Evolutionary conservation across 495 filamentous ascomycete species (phyloP).

Genomic region (Talaromyces wortmannii): DNA sequence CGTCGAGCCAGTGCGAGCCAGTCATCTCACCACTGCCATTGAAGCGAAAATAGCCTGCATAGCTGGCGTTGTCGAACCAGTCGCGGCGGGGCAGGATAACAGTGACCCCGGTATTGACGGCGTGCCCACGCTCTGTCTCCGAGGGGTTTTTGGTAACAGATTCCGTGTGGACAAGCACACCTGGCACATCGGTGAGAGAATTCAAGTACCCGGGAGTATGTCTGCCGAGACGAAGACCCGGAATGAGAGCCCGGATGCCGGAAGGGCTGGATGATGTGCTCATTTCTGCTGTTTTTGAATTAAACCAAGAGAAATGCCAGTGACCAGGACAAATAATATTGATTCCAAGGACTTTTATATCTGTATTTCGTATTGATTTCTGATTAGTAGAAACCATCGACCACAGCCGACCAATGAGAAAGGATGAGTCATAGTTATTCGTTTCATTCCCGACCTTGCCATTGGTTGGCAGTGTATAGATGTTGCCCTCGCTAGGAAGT

Average conservation of each 20-base stretch:
- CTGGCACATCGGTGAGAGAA: constrained; percentile 43
- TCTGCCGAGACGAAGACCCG: constrained; percentile 25
- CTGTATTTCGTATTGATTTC: no score
- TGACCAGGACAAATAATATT: no score
- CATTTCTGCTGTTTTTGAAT: no score
- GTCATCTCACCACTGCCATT: constrained; percentile 51
- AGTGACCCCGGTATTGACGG: constrained; percentile 43
- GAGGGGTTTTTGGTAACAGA: constrained; percentile 14
- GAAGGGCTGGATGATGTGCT: no score
- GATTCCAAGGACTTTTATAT: no score
- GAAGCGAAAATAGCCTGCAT: constrained; percentile 44
- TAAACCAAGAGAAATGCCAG: no score
- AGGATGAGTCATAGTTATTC: no score
- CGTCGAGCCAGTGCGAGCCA: constrained; percentile 43
- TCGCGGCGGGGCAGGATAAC: constrained; percentile 40
- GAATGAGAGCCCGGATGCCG: constrained; percentile 31
- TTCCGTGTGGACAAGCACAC: constrained; percentile 40
- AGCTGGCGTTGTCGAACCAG: constrained; percentile 40
- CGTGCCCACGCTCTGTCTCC: constrained; percentile 7
- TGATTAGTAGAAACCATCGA: no score
- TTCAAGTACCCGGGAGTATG: constrained; percentile 36
- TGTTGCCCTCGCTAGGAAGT: no score
- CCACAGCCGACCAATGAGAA: no score
- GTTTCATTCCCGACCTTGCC: no score
- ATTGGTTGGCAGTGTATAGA: no score